phyloP scores from a whole-genome alignment of 257 asterid genomes.

The Nicotiana knightiana region DNA sequence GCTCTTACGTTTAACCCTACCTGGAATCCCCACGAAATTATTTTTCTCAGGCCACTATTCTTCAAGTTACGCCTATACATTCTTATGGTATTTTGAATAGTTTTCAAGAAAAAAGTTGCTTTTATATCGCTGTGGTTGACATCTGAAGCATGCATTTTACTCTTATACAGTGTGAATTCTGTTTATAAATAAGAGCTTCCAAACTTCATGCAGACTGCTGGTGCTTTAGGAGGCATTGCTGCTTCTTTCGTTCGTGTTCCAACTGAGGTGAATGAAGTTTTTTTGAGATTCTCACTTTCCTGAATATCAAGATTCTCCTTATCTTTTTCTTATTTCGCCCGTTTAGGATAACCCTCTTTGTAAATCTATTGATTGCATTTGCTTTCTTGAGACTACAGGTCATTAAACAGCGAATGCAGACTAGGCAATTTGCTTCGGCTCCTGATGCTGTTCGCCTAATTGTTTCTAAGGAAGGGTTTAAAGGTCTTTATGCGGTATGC shows the following conservation, averaged over 20 bases:
- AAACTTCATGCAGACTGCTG: conserved; percentile 58
- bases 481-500: conserved; percentile 91
- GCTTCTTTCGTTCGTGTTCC: conserved; percentile 97
- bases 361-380: neutral
- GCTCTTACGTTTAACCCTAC: neutral
- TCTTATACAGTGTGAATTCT: neutral
- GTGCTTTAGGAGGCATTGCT: conserved; percentile 94
- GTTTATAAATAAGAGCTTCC: neutral
- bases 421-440: conserved; percentile 87
- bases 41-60: neutral
- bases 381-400: conserved; percentile 52
- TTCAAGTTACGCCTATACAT: neutral
- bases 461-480: conserved; percentile 78
- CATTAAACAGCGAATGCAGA: conserved; percentile 95
- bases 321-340: neutral
- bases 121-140: neutral
- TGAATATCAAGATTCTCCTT: neutral
- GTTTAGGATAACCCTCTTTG: neutral
- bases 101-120: neutral
- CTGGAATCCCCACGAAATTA: neutral
- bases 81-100: neutral
- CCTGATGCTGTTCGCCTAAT: conserved; percentile 83
- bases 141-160: neutral
- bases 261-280: conserved; percentile 54
- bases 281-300: neutral